These are phyloP conservation scores for Pleurotus pulmonarius DNA, from an alignment of 768 basidiomycete species.

Conservation along the genomic window DNA sequence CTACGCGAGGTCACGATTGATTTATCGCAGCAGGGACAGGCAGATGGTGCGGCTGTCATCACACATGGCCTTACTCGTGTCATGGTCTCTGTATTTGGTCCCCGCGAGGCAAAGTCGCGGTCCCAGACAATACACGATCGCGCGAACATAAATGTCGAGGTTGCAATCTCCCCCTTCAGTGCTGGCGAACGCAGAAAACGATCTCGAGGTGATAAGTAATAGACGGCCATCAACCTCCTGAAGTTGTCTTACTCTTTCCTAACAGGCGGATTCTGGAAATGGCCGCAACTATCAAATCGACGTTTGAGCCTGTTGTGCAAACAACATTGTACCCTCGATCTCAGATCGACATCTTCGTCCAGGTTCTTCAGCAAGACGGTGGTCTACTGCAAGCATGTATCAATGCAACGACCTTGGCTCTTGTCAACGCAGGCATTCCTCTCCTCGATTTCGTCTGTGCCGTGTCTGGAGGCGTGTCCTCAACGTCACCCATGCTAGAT, in stretches of 20 bases:
- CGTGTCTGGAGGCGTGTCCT: slow-evolving; percentile 83
- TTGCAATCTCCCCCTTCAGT: slow-evolving; percentile 84
- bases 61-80: slow-evolving; percentile 91
- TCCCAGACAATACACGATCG: slow-evolving; percentile 83
- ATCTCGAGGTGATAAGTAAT: slow-evolving; percentile 81
- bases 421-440: slow-evolving; percentile 88
- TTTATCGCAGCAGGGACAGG: slow-evolving; percentile 66
- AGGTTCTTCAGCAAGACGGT: slow-evolving; percentile 93
- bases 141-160: slow-evolving; percentile 86
- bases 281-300: slow-evolving; percentile 82
- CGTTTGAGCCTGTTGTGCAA: slow-evolving; percentile 94
- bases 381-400: slow-evolving; percentile 88
- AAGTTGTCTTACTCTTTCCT: slow-evolving; percentile 9
- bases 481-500: slow-evolving; percentile 79
- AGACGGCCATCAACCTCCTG: neutral
- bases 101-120: slow-evolving; percentile 81
- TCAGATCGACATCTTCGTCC: slow-evolving; percentile 91
- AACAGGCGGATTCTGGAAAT: slow-evolving; percentile 83
- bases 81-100: slow-evolving; percentile 85
- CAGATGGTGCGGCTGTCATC: slow-evolving; percentile 84
- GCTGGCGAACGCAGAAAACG: slow-evolving; percentile 76
- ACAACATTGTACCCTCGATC: slow-evolving; percentile 89
- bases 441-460: slow-evolving; percentile 90
- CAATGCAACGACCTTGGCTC: slow-evolving; percentile 91
- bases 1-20: slow-evolving; percentile 79